Evolutionary conservation across 2,329 filamentous ascomycete genomes (phyloP), one percentile per base, ranked within the genome.

Genomic region (Epichloe festucae): DNA sequence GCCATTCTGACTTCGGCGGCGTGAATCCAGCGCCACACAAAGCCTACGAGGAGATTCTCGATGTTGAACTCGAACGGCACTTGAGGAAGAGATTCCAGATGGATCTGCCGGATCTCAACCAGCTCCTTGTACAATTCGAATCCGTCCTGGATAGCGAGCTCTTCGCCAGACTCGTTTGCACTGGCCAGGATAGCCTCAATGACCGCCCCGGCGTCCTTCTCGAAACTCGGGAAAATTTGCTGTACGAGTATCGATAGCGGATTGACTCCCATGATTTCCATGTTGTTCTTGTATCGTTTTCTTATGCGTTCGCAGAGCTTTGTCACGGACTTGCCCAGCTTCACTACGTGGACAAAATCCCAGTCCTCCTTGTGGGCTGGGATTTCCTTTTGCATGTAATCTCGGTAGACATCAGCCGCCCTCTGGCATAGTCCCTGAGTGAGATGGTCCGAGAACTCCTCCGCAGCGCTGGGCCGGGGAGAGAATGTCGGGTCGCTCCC

Each of bases 11-110:
- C 73, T 60, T 97, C 89, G 7, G 89, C 89, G 56, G 82, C 79
- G 50, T 79, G 77, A 56, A 98, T 88, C 90, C 90, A 98, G 53
- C 89, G 82, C 90, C 90, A 97, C 5, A 97, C 93, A 65, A 97
- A 98, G 38, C 87, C 85, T 55, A 90, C 86, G 17, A 98, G 75
- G 15, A 95, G 72, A 42, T 83, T 80, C 67, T 98, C 93, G 43
- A 98, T 79, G 57, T 89, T 82, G 65, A 97, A 96, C 4, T 83
- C 84, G 65, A 97, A 98, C 1, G 81, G 79, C 54, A 81, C 73
- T 57, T 75, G 75, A 0, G 87, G 87, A 17, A 96, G 75, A 21
- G 82, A 84, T 55, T 87, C 78, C 7, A 78, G 75, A 65, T 96
- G 90, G 27, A 95, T 88, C 36, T 79, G 76, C 34, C 93, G 84